Evolutionary conservation across 73 alveolate genomes (phyloP), one percentile per base, ranked within the genome.

Genomic region (Durusdinium trenchii): DNA sequence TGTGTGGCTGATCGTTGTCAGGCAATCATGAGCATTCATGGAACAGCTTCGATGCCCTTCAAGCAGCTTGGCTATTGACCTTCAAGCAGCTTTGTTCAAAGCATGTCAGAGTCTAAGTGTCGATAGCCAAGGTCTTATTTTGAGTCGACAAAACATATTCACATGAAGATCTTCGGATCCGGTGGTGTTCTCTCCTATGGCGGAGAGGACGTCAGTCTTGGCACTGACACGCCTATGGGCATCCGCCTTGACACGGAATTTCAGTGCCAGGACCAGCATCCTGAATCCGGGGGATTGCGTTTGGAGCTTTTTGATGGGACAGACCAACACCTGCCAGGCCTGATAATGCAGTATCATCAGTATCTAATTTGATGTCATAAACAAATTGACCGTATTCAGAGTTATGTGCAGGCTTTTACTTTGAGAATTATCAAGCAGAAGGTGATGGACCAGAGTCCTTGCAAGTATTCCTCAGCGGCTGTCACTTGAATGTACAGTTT

Each of bases 371-470:
- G 79, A 64, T 64, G 79, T 35, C 6, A 28, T 23, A n/a, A n/a
- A n/a, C n/a, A n/a, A 60, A 28, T 20, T 20, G 73, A 60, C 16
- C 16, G 16, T 60, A 16, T 28, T n/a, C n/a, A n/a, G n/a, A n/a
- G n/a, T n/a, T n/a, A n/a, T n/a, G n/a, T n/a, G n/a, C 43, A 91
- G 98, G 98, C 79, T 92, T 92, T 47, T 92, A 92, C 64, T 92
- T 92, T 83, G 98, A 92, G 46, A 75, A 92, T 54, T 92, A 92
- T 81, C 47, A 69, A 35, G 86, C 98, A 36, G 98, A 92, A 30
- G 98, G 98, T 48, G 98, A 92, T 73, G 98, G 98, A 30, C 92
- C 98, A 32, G 91, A 92, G 52, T 69, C 98, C 23, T 52, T 92
- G 48, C 89, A 92, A 3, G 78, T 91, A 16, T 92, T 73, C 61